Conservation (phyloP, 2,329 filamentous ascomycete genomes). For the Lecanicillium sp. region DNA sequence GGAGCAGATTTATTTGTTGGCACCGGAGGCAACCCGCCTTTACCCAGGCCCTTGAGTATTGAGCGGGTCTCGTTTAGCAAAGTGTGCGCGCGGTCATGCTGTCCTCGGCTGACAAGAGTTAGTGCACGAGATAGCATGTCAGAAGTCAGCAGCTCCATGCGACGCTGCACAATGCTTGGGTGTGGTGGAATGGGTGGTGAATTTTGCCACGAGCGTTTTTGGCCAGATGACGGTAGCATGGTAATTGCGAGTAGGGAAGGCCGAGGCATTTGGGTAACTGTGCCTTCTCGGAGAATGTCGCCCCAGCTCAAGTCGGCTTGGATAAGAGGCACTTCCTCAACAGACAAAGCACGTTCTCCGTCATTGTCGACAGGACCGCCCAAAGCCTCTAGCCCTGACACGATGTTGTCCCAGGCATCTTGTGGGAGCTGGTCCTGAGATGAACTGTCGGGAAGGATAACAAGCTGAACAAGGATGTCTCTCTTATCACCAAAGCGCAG, state of each 20-base stretch:
- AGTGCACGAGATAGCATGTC: conserved; percentile 94
- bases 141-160: conserved; percentile 95
- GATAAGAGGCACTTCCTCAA: conserved; percentile 90
- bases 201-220: conserved; percentile 57
- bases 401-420: conserved; percentile 94
- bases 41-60: conserved; percentile 91
- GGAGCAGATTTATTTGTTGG: conserved; percentile 43
- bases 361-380: conserved; percentile 82
- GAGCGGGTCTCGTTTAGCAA: conserved; percentile 87
- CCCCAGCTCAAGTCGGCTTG: conserved; percentile 92
- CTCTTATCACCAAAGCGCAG: conserved; percentile 89
- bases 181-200: conserved; percentile 86
- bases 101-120: conserved; percentile 80
- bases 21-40: conserved; percentile 86
- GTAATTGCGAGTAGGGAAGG: conserved; percentile 91
- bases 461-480: conserved; percentile 89
- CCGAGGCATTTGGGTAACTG: conserved; percentile 74
- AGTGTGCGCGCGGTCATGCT: conserved; percentile 89
- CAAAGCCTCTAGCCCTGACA: conserved; percentile 88
- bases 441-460: conserved; percentile 79
- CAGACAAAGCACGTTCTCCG: conserved; percentile 71
- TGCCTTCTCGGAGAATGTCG: conserved; percentile 84
- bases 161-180: conserved; percentile 86
- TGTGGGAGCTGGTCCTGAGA: conserved; percentile 79
- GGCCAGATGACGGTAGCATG: conserved; percentile 69